Conservation (phyloP, 2,329 filamentous ascomycete species). For the Penicillium sp. region DNA sequence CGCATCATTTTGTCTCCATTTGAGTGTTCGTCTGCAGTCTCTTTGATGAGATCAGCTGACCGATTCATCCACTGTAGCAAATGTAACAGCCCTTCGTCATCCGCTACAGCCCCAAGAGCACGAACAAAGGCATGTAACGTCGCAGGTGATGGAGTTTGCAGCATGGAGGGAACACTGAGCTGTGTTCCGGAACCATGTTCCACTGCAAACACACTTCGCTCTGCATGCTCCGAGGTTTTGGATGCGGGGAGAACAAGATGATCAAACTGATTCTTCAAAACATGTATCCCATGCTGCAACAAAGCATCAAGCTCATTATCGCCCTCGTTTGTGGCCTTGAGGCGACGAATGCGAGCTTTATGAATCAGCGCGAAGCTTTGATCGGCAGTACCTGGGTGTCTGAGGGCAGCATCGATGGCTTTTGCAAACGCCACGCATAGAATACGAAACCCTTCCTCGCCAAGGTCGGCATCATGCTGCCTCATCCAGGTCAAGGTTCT, state of each 20-base stretch:
- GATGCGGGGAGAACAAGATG: conserved; percentile 33
- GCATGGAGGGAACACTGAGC: conserved; percentile 30
- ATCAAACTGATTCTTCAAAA: conserved; percentile 40
- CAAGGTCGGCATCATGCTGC: conserved; percentile 29
- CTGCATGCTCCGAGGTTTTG: conserved; percentile 23
- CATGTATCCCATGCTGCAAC: conserved; percentile 29
- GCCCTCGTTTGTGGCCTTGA: not conserved
- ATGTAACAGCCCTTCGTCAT: conserved; percentile 41
- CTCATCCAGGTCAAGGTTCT: conserved; percentile 38
- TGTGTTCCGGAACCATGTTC: conserved; percentile 13
- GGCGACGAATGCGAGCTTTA: conserved; percentile 9
- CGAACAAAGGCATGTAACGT: conserved; percentile 45
- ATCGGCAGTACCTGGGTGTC: conserved; percentile 27
- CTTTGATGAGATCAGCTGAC: conserved; percentile 33
- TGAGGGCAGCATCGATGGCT: conserved; percentile 35
- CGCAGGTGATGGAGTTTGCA: conserved; percentile 40
- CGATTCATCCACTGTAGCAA: conserved; percentile 46
- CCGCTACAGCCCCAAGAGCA: conserved; percentile 41
- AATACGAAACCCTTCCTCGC: conserved; percentile 35
- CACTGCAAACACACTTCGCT: conserved; percentile 16
- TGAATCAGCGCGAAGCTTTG: conserved; percentile 28
- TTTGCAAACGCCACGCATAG: conserved; percentile 39
- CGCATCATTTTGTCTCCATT: conserved; percentile 42
- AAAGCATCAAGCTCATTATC: conserved; percentile 30
- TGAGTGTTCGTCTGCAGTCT: conserved; percentile 35